Evolutionary conservation across 176 grass and related monocot species (phyloP).

Genomic region (Aechmea fasciata): DNA sequence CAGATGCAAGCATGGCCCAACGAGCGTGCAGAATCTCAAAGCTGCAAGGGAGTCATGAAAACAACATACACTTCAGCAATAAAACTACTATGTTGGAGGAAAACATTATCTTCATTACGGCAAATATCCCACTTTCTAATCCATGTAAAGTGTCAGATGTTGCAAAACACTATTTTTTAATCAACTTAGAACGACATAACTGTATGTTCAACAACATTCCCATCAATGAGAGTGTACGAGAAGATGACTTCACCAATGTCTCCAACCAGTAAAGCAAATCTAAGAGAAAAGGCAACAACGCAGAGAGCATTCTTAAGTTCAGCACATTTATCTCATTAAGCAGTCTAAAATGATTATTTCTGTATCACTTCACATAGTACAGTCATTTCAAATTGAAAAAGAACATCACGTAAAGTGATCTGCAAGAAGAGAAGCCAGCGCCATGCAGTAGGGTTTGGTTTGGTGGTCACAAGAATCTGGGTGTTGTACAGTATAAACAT

Average conservation of each 20-base stretch:
- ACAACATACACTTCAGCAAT: background rate
- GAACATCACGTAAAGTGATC: background rate
- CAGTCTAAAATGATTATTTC: background rate
- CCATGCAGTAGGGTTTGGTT: background rate
- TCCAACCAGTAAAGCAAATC: background rate
- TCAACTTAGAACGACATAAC: background rate
- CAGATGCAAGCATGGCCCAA: slow-evolving; percentile 91
- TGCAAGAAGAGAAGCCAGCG: background rate
- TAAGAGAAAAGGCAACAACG: background rate
- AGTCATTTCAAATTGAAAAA: background rate
- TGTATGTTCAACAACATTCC: too few species aligned
- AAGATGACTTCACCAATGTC: background rate
- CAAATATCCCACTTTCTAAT: background rate
- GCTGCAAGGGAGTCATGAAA: slow-evolving; percentile 29
- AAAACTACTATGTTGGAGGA: slow-evolving; percentile 3
- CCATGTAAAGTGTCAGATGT: slow-evolving; percentile 1
- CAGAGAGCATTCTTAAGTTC: background rate
- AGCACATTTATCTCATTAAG: background rate
- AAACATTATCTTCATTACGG: background rate
- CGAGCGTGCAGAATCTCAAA: slow-evolving; percentile 93
- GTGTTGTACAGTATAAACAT: too few species aligned
- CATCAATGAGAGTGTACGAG: background rate
- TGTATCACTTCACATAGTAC: background rate
- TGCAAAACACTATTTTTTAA: background rate
- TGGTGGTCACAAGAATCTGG: too few species aligned